Evolutionary conservation across 2,329 filamentous ascomycete genomes (phyloP).

Genomic region (Dactylellina parvicollis): DNA sequence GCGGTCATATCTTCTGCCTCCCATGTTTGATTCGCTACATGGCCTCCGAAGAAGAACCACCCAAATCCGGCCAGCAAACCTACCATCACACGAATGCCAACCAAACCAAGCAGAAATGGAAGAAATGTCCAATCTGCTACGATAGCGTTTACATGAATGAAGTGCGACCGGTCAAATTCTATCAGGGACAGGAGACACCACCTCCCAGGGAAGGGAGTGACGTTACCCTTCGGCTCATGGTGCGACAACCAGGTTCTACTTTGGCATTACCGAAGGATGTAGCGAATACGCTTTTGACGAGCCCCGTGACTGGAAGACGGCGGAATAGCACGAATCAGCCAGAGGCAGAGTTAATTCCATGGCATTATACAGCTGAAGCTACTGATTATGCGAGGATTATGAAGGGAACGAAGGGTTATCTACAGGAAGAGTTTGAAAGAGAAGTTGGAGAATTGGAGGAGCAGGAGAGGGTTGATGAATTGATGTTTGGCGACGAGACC

Average conservation of each 20-base stretch:
- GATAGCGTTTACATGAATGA: constrained; percentile 94
- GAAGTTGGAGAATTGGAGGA: constrained; percentile 78
- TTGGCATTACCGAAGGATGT: constrained; percentile 87
- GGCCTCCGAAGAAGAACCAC: constrained; percentile 78
- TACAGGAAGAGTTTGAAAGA: constrained; percentile 79
- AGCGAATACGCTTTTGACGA: constrained; percentile 64
- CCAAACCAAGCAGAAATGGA: constrained; percentile 71
- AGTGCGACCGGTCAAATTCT: constrained; percentile 87
- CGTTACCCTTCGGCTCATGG: constrained; percentile 86
- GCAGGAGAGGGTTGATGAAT: constrained; percentile 87
- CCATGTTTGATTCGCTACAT: constrained; percentile 95
- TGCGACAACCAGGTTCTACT: constrained; percentile 80
- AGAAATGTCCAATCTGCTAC: constrained; percentile 96
- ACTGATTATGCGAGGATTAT: constrained; percentile 95
- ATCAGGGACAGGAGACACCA: constrained; percentile 84
- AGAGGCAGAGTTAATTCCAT: constrained; percentile 74
- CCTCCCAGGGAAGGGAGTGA: constrained; percentile 85
- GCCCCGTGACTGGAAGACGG: constrained; percentile 6
- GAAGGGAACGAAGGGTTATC: constrained; percentile 91
- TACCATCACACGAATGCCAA: constrained; percentile 25
- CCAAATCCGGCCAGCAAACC: constrained; percentile 72
- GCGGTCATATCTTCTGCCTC: constrained; percentile 95
- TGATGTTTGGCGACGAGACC: constrained; percentile 90
- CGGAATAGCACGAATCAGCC: constrained; percentile 1
- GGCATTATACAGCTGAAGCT: constrained; percentile 93